Percentiles rank a stretch among this genome's conserved stretches.
These are phyloP conservation scores for Zizania latifolia DNA, from an alignment of 176 grass and related monocot genomes.

Conservation along the genomic window DNA sequence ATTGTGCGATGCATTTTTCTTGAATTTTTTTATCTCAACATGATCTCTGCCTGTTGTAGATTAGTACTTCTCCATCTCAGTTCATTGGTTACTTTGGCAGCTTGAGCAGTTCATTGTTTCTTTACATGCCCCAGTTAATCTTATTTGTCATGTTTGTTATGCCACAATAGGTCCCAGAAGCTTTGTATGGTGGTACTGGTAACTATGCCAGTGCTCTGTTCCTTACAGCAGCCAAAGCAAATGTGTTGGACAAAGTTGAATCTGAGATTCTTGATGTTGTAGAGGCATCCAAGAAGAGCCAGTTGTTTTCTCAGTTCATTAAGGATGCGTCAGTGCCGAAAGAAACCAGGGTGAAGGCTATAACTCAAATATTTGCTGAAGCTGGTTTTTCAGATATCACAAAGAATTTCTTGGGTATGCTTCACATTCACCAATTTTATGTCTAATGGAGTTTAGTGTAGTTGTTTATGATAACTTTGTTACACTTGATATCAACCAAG, in stretches of 20 bases:
- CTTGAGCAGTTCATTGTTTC: not conserved
- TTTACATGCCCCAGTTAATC: not conserved
- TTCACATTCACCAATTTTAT: not conserved
- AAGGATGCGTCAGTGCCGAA: slow-evolving; percentile 79
- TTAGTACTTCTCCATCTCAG: not conserved
- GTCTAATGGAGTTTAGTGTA: not conserved
- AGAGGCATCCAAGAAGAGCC: slow-evolving; percentile 64
- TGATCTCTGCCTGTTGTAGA: not conserved
- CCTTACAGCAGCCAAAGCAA: slow-evolving; percentile 73
- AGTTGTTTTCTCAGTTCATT: slow-evolving; percentile 81
- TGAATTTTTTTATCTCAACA: not conserved
- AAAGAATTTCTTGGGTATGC: slow-evolving; percentile 83
- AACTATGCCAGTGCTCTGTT: slow-evolving; percentile 93
- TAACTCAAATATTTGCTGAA: slow-evolving; percentile 61
- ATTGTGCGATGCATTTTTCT: not conserved
- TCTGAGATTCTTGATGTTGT: slow-evolving; percentile 71
- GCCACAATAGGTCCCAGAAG: slow-evolving; percentile 50
- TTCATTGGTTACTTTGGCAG: not conserved
- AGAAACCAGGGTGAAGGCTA: slow-evolving; percentile 75
- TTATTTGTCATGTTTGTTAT: not conserved
- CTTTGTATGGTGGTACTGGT: slow-evolving; percentile 83
- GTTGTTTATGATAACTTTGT: slow-evolving; percentile 6
- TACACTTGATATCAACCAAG: not conserved
- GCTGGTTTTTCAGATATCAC: slow-evolving; percentile 83
- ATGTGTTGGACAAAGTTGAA: slow-evolving; percentile 75